Conservation (phyloP, 2,329 filamentous ascomycete species). For the Blastomyces emzantsi region DNA sequence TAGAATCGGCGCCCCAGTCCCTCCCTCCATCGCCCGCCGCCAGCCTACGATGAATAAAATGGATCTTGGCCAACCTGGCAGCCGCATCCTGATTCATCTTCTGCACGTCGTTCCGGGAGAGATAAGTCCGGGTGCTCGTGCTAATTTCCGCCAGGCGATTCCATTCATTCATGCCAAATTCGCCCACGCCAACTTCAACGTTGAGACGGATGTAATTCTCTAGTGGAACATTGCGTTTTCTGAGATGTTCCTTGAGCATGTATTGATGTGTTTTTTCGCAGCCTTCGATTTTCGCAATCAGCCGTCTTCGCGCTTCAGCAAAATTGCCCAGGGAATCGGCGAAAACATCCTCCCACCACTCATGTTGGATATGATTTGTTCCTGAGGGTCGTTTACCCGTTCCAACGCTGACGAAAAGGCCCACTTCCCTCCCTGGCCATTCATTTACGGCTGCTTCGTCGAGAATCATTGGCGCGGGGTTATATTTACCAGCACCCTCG, state of each 20-base stretch:
- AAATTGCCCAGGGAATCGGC: constrained; percentile 67
- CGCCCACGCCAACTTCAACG: constrained; percentile 88
- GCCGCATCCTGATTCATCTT: constrained; percentile 67
- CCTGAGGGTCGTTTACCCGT: constrained; percentile 76
- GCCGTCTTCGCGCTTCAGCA: constrained; percentile 72
- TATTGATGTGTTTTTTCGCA: constrained; percentile 84
- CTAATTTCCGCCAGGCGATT: constrained; percentile 88
- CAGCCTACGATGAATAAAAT: constrained; percentile 62
- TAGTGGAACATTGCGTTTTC: constrained; percentile 66
- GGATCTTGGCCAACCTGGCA: constrained; percentile 72
- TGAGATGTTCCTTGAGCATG: constrained; percentile 71
- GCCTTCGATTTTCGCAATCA: constrained; percentile 89
- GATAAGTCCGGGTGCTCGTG: constrained; percentile 78
- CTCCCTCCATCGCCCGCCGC: constrained; percentile 42
- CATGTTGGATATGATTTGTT: constrained; percentile 56
- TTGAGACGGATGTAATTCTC: constrained; percentile 97
- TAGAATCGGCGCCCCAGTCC: constrained; percentile 22
- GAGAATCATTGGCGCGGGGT: constrained; percentile 73
- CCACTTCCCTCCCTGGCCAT: constrained; percentile 88
- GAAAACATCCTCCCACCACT: constrained; percentile 89
- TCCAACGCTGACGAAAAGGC: constrained; percentile 88
- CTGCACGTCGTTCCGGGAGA: constrained; percentile 64
- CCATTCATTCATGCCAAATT: constrained; percentile 99
- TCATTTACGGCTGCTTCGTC: constrained; percentile 90
- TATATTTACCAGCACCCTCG: constrained; percentile 84